These are phyloP conservation scores for Lathyrus tuberosus DNA, from an alignment of 306 rosid genomes.

Conservation along the genomic window DNA sequence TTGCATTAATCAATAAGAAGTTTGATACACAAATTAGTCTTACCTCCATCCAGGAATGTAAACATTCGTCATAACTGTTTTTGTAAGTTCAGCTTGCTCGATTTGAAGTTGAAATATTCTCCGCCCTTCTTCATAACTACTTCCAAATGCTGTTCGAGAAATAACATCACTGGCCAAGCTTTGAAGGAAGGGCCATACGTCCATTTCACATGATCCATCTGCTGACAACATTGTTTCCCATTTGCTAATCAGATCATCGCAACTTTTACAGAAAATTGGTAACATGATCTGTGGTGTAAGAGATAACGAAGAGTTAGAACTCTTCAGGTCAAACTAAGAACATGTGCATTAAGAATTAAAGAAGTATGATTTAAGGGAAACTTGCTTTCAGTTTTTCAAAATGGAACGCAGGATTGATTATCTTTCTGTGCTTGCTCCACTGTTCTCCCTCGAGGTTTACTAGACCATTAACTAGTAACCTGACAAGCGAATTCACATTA, in stretches of 20 bases:
- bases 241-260: conserved; percentile 38
- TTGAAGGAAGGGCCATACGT: conserved; percentile 44
- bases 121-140: conserved; percentile 47
- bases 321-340: neutral
- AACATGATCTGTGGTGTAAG: conserved; percentile 35
- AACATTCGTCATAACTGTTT: neutral
- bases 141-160: conserved; percentile 54
- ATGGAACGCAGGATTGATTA: conserved; percentile 61
- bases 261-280: conserved; percentile 34
- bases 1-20: neutral
- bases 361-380: no score
- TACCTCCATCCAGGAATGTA: conserved; percentile 58
- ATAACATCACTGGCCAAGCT: conserved; percentile 41
- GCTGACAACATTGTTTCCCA: conserved; percentile 38
- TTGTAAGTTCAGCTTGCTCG: conserved; percentile 28
- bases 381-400: conserved; percentile 58
- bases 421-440: conserved; percentile 60
- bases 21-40: neutral
- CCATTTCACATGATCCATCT: conserved; percentile 8
- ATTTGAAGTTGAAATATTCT: conserved; percentile 46
- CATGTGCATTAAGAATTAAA: conserved; percentile 4
- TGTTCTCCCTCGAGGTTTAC: conserved; percentile 43
- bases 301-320: neutral
- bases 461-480: conserved; percentile 38
- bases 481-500: neutral